Evolutionary conservation across 2,329 filamentous ascomycete species (phyloP).

Genomic region (Aspergillus phoenicis): DNA sequence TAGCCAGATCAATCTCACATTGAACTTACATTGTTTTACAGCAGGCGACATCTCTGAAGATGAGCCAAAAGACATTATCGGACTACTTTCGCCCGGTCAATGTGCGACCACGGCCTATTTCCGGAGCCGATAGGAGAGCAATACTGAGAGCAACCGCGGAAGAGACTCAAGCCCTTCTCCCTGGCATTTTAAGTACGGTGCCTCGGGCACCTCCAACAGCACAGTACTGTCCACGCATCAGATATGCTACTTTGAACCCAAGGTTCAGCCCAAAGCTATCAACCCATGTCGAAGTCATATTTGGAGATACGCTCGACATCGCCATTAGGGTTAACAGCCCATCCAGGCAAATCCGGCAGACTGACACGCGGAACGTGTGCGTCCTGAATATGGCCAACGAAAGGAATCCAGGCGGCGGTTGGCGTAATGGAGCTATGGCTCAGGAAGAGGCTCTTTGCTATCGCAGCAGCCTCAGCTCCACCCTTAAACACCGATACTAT

Average conservation of each 20-base stretch:
- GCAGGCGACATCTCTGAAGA: neutral
- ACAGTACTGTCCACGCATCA: constrained; percentile 42
- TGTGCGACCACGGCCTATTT: neutral
- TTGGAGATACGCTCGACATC: constrained; percentile 61
- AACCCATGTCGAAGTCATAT: constrained; percentile 53
- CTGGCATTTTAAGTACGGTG: constrained; percentile 50
- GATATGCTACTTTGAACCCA: constrained; percentile 44
- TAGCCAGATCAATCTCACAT: neutral
- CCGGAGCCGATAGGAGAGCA: constrained; percentile 13
- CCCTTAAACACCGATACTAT: constrained; percentile 53
- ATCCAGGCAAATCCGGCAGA: neutral
- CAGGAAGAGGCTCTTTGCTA: constrained; percentile 73
- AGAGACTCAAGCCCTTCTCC: constrained; percentile 54
- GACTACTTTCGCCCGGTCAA: constrained; percentile 6
- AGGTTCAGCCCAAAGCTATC: constrained; percentile 47
- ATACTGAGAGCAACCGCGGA: constrained; percentile 47
- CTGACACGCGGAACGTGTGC: constrained; percentile 50
- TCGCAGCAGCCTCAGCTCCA: constrained; percentile 52
- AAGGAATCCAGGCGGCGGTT: constrained; percentile 62
- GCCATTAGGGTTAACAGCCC: constrained; percentile 48
- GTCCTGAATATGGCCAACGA: constrained; percentile 69
- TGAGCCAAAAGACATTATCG: neutral
- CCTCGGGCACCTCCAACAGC: constrained; percentile 45
- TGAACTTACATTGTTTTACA: neutral
- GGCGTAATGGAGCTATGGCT: constrained; percentile 62